A percentile compares a stretch with the other conserved stretches of the same genome.
These are phyloP conservation scores for Neophaeococcomyces mojaviensis DNA, from an alignment of 2,329 filamentous ascomycete genomes.

Conservation along the genomic window DNA sequence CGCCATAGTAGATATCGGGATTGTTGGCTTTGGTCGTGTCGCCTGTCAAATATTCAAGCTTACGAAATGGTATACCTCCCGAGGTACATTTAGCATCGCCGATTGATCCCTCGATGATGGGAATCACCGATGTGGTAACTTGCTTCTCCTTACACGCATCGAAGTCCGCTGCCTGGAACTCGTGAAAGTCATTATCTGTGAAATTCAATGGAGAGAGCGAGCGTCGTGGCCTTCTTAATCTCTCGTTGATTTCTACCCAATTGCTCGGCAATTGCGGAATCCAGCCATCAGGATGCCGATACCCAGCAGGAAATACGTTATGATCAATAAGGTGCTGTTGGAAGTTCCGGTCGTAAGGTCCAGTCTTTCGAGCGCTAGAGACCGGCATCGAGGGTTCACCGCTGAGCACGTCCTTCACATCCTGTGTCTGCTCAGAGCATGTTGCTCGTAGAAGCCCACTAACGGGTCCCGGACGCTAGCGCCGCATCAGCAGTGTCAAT, in stretches of 20 bases:
- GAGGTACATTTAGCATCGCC: conserved; percentile 19
- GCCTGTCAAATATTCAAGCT: conserved; percentile 30
- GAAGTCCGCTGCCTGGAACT: not conserved
- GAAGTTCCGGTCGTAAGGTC: conserved; percentile 30
- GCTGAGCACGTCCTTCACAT: too few relatives aligned
- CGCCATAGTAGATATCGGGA: conserved; percentile 28
- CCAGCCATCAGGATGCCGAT: conserved; percentile 22
- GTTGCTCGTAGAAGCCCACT: too few relatives aligned
- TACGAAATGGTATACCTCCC: conserved; percentile 28
- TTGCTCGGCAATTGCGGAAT: conserved; percentile 26
- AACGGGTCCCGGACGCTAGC: too few relatives aligned
- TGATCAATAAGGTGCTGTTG: conserved; percentile 32
- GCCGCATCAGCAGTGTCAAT: too few relatives aligned
- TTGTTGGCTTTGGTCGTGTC: conserved; percentile 23
- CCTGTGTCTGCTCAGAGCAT: too few relatives aligned
- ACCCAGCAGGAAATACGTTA: conserved; percentile 25
- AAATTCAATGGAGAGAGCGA: conserved; percentile 11
- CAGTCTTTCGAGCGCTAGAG: conserved; percentile 24
- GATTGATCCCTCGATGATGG: conserved; percentile 15
- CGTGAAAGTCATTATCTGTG: conserved; percentile 6
- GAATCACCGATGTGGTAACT: conserved; percentile 29
- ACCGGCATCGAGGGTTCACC: too few relatives aligned
- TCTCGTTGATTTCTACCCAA: conserved; percentile 24
- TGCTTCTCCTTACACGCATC: conserved; percentile 28
- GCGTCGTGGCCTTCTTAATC: not conserved